Evolutionary conservation across 1,284 basidiomycete species (phyloP).

Genomic region (Laetiporus sulphureus): DNA sequence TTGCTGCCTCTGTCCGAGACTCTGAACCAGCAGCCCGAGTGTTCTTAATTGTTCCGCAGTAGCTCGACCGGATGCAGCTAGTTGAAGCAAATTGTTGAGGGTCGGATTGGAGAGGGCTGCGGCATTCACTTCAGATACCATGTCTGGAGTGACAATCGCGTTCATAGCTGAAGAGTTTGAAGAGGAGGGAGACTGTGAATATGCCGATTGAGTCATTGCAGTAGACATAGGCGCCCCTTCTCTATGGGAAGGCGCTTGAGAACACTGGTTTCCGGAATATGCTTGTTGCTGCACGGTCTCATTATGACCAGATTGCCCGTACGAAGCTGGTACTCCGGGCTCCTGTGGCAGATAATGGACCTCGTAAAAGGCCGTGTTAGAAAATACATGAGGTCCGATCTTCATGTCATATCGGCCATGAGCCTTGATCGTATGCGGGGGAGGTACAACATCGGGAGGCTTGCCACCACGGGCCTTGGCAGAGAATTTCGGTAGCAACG

Average conservation of each 20-base stretch:
- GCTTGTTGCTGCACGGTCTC: neutral
- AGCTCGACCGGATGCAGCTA: conserved; percentile 52
- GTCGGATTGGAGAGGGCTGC: conserved; percentile 59
- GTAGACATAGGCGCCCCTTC: no score
- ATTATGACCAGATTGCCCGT: neutral
- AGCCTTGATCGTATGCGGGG: conserved; percentile 56
- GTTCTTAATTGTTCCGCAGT: conserved; percentile 55
- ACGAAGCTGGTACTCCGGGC: neutral
- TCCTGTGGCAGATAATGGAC: conserved; percentile 42
- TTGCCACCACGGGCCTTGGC: conserved; percentile 49
- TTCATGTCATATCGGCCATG: conserved; percentile 60
- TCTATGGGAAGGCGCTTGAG: no score
- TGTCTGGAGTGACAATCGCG: conserved; percentile 48
- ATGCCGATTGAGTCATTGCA: no score
- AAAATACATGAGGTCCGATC: conserved; percentile 67
- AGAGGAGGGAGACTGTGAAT: no score
- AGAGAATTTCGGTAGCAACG: conserved; percentile 68
- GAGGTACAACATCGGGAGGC: conserved; percentile 41
- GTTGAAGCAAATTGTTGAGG: conserved; percentile 53
- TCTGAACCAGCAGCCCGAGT: conserved; percentile 58
- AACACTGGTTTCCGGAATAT: conserved; percentile 26
- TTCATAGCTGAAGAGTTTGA: no score
- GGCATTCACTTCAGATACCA: conserved; percentile 56
- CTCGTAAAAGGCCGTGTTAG: conserved; percentile 60
- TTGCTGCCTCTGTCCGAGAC: conserved; percentile 29